Conservation (phyloP, 768 basidiomycete species). For the Mycena kentingensis region DNA sequence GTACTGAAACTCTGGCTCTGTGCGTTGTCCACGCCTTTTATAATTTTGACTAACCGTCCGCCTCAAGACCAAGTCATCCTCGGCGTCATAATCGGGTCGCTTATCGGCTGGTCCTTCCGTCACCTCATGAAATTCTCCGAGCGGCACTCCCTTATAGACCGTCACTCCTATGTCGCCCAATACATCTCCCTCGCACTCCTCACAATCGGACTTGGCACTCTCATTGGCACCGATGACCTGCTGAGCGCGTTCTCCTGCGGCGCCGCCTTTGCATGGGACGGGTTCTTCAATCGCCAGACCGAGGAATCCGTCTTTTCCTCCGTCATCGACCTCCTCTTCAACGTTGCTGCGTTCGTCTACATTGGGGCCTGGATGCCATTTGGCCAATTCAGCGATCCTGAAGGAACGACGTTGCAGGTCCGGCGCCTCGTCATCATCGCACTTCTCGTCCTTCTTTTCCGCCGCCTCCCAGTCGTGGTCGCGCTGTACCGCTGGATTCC, state of each 20-base stretch:
- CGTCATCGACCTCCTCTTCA: constrained; percentile 95
- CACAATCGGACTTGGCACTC: constrained; percentile 79
- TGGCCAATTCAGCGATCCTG: constrained; percentile 64
- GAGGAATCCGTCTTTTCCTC: constrained; percentile 95
- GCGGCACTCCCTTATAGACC: constrained; percentile 81
- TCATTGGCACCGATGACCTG: constrained; percentile 94
- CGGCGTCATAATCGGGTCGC: constrained; percentile 71
- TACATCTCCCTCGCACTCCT: constrained; percentile 83
- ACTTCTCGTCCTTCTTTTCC: constrained; percentile 76
- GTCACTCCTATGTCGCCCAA: constrained; percentile 93
- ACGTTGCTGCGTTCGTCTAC: constrained; percentile 92
- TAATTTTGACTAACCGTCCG: constrained; percentile 14
- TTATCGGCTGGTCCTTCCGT: constrained; percentile 78
- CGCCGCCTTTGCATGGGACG: constrained; percentile 96
- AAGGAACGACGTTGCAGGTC: constrained; percentile 67
- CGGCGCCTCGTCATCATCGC: constrained; percentile 87
- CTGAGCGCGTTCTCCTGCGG: constrained; percentile 95
- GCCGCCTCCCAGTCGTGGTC: constrained; percentile 83
- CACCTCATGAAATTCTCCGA: constrained; percentile 94
- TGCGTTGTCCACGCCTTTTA: constrained; percentile 40
- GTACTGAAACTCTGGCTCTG: constrained; percentile 85
- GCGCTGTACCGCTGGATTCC: constrained; percentile 91
- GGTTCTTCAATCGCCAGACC: constrained; percentile 89
- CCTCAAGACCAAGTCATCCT: constrained; percentile 75
- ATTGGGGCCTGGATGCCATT: constrained; percentile 99